Evolutionary conservation across 257 asterid species (phyloP).

Genomic region (Paraleonurus japonicus): DNA sequence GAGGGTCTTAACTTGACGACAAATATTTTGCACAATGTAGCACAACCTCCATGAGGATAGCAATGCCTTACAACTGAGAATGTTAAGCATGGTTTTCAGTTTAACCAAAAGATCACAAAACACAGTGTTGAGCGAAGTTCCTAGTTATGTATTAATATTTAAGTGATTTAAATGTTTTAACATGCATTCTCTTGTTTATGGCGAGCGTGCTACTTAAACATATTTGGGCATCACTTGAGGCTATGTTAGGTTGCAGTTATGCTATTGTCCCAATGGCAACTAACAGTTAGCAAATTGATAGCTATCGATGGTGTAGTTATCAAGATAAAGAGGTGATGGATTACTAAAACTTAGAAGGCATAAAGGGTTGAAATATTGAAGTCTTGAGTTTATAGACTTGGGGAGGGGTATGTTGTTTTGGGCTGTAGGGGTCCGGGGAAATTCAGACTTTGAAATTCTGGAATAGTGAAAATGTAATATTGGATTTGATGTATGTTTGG

Average conservation of each 20-base stretch:
- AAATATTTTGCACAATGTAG: too few relatives aligned
- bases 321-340: not conserved
- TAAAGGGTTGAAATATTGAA: not conserved
- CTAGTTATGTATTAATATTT: too few relatives aligned
- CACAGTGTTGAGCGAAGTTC: not conserved
- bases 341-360: slow-evolving; percentile 8
- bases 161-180: too few relatives aligned
- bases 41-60: too few relatives aligned
- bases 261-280: not conserved
- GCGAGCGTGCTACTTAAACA: too few relatives aligned
- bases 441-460: too few relatives aligned
- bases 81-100: not conserved
- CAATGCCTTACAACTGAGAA: not conserved
- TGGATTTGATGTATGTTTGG: too few relatives aligned
- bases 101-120: not conserved
- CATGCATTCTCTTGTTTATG: too few relatives aligned
- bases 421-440: too few relatives aligned
- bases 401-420: not conserved
- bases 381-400: not conserved
- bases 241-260: not conserved
- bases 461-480: too few relatives aligned
- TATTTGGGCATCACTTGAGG: not conserved
- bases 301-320: not conserved
- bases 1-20: not conserved
- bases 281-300: not conserved